Evolutionary conservation across 192 early-diverging fungal genomes (phyloP), one percentile per base, ranked within the genome.

Genomic region (Coemansia sp.): DNA sequence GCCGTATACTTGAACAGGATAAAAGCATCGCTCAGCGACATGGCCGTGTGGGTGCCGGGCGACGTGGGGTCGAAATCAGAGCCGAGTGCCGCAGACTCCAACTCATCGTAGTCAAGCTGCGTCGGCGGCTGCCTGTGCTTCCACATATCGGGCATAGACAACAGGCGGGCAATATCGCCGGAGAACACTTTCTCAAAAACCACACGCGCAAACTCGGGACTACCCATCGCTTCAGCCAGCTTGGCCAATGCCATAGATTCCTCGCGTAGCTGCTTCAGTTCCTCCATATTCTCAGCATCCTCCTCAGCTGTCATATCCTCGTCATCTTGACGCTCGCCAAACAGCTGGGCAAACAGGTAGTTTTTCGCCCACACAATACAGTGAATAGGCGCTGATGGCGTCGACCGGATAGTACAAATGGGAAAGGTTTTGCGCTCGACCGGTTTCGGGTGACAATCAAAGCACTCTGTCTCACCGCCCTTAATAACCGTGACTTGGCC

Each of bases 301-400:
- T 86, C 89, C 22, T 91, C 87, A 8, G 78, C 82, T 22, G 76
- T 70, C 66, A 70, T 67, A 9, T 41, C 72, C 51, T 66, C 42
- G 54, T 44, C 22, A 18, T 87, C 60, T 3, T 16, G 5, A 1
- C 44, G 31, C 40, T 75, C 86, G 46, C 96, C 96, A 86, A 98
- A 88, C 1, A 87, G 65, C 79, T 87, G 91, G 71, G 84, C 89
- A 77, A 98, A 98, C 38, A 98, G 85, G 79, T 96, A 99, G 70
- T 89, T 93, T 79, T 99, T 99, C 70, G 97, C 94, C 98, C 98
- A 99, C 31, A 98, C 97, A 70, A 99, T 95, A 70, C 97, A 98
- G 75, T 99, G 98, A 51, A 99, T 95, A 16, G 98, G 94, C 31
- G 90, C 89, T 49, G 88, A 92, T 0, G 98, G 98, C 6, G 98